These are phyloP conservation scores for Camellia japonica DNA, from an alignment of 148 eudicot species.

Conservation along the genomic window DNA sequence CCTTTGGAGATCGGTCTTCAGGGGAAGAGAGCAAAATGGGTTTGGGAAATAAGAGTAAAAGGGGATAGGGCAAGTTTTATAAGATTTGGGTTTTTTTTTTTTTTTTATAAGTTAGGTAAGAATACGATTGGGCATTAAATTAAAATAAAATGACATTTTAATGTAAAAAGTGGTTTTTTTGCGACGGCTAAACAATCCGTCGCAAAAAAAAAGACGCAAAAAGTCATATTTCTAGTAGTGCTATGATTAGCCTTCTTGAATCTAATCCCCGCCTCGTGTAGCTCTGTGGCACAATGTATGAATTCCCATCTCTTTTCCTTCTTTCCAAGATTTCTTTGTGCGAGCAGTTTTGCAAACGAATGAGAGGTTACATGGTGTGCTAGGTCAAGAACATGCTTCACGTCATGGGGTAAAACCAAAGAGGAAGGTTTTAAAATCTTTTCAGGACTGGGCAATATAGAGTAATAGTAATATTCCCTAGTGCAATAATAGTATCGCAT, in stretches of 20 bases:
- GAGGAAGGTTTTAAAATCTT: background rate
- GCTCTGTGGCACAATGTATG: conserved; percentile 9
- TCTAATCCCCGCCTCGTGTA: conserved; percentile 14
- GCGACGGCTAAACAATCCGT: too few species aligned
- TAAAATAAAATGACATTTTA: too few species aligned
- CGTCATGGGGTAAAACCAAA: background rate
- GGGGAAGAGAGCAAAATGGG: too few species aligned
- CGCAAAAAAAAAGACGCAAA: too few species aligned
- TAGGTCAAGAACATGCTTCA: conserved; percentile 23
- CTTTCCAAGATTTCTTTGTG: background rate
- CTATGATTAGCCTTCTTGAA: background rate
- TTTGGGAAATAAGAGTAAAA: too few species aligned
- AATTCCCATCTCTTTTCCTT: background rate
- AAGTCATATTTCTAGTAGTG: too few species aligned
- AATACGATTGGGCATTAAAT: too few species aligned
- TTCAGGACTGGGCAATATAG: background rate
- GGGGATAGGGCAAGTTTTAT: too few species aligned
- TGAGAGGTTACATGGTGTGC: background rate
- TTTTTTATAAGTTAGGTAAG: too few species aligned
- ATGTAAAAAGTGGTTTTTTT: too few species aligned
- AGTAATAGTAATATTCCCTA: background rate
- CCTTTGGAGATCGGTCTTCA: too few species aligned
- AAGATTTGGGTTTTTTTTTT: too few species aligned
- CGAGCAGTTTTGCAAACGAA: background rate
- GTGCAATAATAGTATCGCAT: background rate